Evolutionary conservation across 2,329 filamentous ascomycete species (phyloP), one percentile per base, ranked within the genome.

Genomic region (Sporothrix phasma): DNA sequence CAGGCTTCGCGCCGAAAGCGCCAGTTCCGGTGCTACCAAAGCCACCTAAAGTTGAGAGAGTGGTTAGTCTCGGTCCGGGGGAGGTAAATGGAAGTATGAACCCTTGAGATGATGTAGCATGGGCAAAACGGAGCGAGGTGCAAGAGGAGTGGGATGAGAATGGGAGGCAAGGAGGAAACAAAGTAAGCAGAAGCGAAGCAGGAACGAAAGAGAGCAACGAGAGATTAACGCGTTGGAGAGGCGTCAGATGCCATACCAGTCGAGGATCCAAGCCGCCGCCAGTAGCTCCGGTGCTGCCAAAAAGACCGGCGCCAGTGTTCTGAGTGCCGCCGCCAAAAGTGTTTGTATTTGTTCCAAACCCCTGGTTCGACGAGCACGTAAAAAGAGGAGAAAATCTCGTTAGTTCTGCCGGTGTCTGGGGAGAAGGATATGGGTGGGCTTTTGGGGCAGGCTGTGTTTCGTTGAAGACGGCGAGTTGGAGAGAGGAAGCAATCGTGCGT

Each of bases 1-100:
- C 76, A 46, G 84, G 79, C 71, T 85, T 80, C 41, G 70, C 64
- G 17, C 69, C 69, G 43, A 71, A 76, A 68, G 45, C 74, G 60
- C 71, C 72, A 41, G 67, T 69, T 5, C 66, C 65, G 31, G 61
- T 65, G 17, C 68, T 66, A 19, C 69, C 72, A 51, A 75, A 73
- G 37, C 69, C 72, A 61, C 71, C 69, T 70, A 59, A 0, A 59
- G 24, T 31, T 37, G 11, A 54, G 15, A 56, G 34, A n/a, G 19
- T 34, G 46, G 65, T 66, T 59, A 66, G 65, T 64, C n/a, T 54
- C 7, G 39, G 26, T 22, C 1, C 17, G 7, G 45, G 11, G 11
- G 24, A 2, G 29, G 17, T n/a, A 1, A 1, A 34, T 15, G 24
- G 15, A 13, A 49, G 3, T 0, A 15, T 26, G 13, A 6, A 58